Base-by-base conservation (phyloP, 1,284 basidiomycete genomes). In the Agroathelia rolfsii region DNA sequence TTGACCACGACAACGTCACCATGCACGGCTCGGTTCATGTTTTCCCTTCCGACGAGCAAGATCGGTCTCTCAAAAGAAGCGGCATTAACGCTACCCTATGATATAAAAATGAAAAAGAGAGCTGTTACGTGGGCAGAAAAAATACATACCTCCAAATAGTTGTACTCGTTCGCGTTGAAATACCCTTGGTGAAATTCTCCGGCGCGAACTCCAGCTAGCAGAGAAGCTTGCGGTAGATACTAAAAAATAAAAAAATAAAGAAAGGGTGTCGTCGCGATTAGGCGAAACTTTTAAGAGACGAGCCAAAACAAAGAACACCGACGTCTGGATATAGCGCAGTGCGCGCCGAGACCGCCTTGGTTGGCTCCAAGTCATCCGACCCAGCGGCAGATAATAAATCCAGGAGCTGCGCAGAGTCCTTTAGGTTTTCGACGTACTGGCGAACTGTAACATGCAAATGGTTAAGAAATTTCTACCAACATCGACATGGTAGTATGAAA, bases 91-190 rank as follows among this genome's bases (percentile, higher is more conserved):
- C 69, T 85, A 2, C 89, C 94, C 78, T 89, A 36, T 10, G 35
- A 19, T 13, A 23, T 17, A 23, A 30, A 18, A 29, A 24, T 9
- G 18, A 21, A 35, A 2, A 13, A 36, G 9, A 21, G 8, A 18
- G 22, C 10, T 16, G 29, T 10, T 29, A 34, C 2, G 18, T 38
- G 5, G 25, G 7, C 33, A 37, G 20, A 22, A 12, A 27, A 25
- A 8, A 19, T n/a, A 44, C 62, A 32, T 32, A 82, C 84, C 67
- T 96, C 92, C 5, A 97, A 68, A 50, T 94, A 98, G 55, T 98
- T 98, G 64, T 89, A 98, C 40, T 82, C 77, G 48, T 88, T 96
- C 4, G 93, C 88, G 49, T 88, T 93, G 63, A 96, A 99, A 52
- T 92, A 81, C 0, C 95, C 95, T 56, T 94, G 86, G 46, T 90